Evolutionary conservation across 768 basidiomycete species (phyloP).

Genomic region (Hypsizygus marmoreus): DNA sequence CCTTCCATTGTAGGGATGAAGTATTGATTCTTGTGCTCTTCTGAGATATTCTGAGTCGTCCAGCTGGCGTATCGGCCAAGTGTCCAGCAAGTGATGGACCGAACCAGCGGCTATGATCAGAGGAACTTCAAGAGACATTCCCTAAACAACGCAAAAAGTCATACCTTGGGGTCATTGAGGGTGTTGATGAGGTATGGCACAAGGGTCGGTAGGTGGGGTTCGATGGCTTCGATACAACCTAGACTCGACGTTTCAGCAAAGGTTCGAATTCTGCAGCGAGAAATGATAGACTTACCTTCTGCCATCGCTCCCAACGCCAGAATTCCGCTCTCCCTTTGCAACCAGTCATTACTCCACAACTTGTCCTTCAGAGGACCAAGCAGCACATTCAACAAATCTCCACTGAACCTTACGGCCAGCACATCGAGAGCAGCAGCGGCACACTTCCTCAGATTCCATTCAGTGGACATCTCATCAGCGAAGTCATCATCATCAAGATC

Average conservation of each 20-base stretch:
- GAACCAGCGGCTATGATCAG: conserved; percentile 78
- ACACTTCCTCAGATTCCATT: conserved; percentile 99
- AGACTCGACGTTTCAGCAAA: conserved; percentile 11
- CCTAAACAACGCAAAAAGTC: conserved; percentile 7
- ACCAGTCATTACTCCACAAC: conserved; percentile 91
- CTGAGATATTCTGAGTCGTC: conserved; percentile 84
- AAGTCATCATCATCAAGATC: conserved; percentile 89
- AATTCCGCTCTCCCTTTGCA: conserved; percentile 93
- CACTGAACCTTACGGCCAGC: conserved; percentile 88
- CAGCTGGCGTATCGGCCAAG: conserved; percentile 98
- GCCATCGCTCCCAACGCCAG: conserved; percentile 97
- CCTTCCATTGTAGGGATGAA: conserved; percentile 99
- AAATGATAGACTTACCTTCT: conserved; percentile 64
- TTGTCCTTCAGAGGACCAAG: conserved; percentile 90
- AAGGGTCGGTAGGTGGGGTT: conserved; percentile 91
- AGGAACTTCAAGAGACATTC: conserved; percentile 12
- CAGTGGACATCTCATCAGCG: conserved; percentile 94
- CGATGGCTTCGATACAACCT: conserved; percentile 97
- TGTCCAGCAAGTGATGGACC: conserved; percentile 99
- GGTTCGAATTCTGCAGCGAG: background rate
- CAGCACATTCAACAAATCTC: conserved; percentile 87
- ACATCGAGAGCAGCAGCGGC: conserved; percentile 97
- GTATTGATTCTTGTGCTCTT: conserved; percentile 86
- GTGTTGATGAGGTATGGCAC: conserved; percentile 92
- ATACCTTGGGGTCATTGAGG: conserved; percentile 88